These are phyloP conservation scores for Termitomyces sp. DNA, from an alignment of 1,284 basidiomycete species.

Conservation along the genomic window DNA sequence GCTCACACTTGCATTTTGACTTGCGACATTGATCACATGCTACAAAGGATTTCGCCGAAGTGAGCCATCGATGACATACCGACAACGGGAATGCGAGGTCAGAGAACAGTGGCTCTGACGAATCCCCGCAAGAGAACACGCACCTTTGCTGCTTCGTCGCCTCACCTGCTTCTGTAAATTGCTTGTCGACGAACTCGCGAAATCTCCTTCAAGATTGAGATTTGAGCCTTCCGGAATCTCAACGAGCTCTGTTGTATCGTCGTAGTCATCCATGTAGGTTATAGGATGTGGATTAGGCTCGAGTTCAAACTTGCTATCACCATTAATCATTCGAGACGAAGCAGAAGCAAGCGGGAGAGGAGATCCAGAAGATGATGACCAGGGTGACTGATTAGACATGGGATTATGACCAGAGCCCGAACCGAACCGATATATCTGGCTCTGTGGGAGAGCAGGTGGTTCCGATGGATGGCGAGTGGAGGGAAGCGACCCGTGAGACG, in stretches of 20 bases:
- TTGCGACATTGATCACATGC: constrained; percentile 82
- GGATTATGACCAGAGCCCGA: constrained; percentile 19
- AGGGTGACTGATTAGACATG: constrained; percentile 21
- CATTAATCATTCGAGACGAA: constrained; percentile 15
- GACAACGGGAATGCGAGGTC: background rate
- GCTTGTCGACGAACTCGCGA: constrained; percentile 18
- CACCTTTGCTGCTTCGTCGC: constrained; percentile 64
- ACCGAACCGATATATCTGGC: constrained; percentile 29
- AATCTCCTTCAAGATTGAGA: constrained; percentile 14
- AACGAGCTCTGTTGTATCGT: constrained; percentile 40
- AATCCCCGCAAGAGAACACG: constrained; percentile 13
- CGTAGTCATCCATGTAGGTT: constrained; percentile 48
- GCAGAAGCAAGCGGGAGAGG: constrained; percentile 14
- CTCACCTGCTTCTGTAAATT: constrained; percentile 49
- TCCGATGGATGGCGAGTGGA: constrained; percentile 28
- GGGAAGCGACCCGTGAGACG: constrained; percentile 29
- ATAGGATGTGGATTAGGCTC: constrained; percentile 22
- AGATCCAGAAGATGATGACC: constrained; percentile 23
- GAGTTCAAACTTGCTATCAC: constrained; percentile 16
- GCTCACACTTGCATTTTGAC: constrained; percentile 74
- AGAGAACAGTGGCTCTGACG: background rate
- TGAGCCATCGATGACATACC: constrained; percentile 10
- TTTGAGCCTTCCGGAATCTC: constrained; percentile 27
- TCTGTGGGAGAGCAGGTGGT: constrained; percentile 22
- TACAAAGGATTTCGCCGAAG: constrained; percentile 21